Conservation (phyloP, 2,329 filamentous ascomycete genomes). For the Fusarium hainanense region DNA sequence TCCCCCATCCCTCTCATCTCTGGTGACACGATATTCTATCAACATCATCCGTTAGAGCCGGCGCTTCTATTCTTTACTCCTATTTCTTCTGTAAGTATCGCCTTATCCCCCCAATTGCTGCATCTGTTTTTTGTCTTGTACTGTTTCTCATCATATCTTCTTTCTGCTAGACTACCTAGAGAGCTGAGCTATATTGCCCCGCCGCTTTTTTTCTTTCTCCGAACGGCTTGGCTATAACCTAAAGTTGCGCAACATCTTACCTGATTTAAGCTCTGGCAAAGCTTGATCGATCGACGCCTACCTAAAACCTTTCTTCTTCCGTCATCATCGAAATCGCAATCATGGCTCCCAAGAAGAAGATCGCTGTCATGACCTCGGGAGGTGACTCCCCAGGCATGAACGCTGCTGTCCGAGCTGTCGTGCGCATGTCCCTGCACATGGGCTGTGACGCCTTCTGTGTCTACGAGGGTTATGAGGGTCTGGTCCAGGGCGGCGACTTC, state of each 20-base stretch:
- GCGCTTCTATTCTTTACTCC: constrained; percentile 24
- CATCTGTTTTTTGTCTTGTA: constrained; percentile 2
- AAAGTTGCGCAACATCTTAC: constrained; percentile 18
- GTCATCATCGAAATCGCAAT: constrained; percentile 41
- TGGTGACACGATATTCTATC: constrained; percentile 44
- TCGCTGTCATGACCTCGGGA: constrained; percentile 93
- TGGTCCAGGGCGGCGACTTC: constrained; percentile 88
- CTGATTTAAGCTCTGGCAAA: constrained; percentile 44
- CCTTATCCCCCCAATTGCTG: constrained; percentile 6
- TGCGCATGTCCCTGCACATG: constrained; percentile 89
- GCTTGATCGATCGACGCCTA: constrained; percentile 34
- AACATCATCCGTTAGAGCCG: constrained; percentile 35
- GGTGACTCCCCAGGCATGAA: constrained; percentile 97
- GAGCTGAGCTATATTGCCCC: constrained; percentile 46
- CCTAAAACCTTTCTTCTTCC: constrained; percentile 16
- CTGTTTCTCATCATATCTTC: constrained; percentile 44
- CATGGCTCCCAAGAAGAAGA: constrained; percentile 70
- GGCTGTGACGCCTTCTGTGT: constrained; percentile 83
- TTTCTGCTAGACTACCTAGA: constrained; percentile 36
- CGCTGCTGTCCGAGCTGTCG: constrained; percentile 86
- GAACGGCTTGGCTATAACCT: constrained; percentile 23
- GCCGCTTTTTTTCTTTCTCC: constrained; percentile 46
- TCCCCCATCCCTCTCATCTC: constrained; percentile 33
- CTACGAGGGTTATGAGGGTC: constrained; percentile 95
- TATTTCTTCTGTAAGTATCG: constrained; percentile 33